A percentile compares a stretch with the other conserved stretches of the same genome.
phyloP scores from a whole-genome alignment of 805 yeast genomes.

The Myxozyma lipomycoides region DNA sequence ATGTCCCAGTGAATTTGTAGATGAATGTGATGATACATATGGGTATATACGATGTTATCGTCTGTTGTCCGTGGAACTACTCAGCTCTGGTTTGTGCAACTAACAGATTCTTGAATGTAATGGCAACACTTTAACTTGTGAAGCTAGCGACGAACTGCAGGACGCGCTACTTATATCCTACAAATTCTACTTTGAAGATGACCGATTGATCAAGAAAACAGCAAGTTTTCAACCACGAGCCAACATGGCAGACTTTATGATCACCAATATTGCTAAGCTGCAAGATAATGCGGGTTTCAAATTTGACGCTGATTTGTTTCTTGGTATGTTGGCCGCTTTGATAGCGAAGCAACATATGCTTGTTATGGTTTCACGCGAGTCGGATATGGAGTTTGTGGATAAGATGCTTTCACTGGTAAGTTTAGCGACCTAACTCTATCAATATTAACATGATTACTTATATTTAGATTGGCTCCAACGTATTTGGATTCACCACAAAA shows the following conservation, averaged over 20 bases:
- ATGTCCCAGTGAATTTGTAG: too few species aligned
- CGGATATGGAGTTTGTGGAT: constrained; percentile 15
- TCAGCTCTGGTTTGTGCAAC: too few species aligned
- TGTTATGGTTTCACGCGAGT: constrained; percentile 17
- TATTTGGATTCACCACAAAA: constrained; percentile 19
- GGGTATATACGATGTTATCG: too few species aligned
- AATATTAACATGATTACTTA: neutral
- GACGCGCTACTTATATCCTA: too few species aligned
- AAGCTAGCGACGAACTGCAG: too few species aligned
- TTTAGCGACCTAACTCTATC: neutral
- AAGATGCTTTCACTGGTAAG: constrained; percentile 22
- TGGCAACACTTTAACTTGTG: too few species aligned
- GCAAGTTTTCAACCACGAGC: too few species aligned
- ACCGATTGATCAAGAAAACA: too few species aligned
- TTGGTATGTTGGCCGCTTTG: constrained; percentile 21
- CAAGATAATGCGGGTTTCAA: constrained; percentile 14
- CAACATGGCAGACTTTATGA: constrained; percentile 10
- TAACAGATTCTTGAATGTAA: too few species aligned
- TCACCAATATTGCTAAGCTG: constrained; percentile 6
- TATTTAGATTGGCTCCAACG: constrained; percentile 19
- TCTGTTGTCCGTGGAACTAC: too few species aligned
- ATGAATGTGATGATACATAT: too few species aligned
- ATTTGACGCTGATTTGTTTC: constrained; percentile 24
- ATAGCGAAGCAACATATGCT: constrained; percentile 19
- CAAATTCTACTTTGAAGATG: too few species aligned